Conservation (phyloP, 768 basidiomycete species). For the Pholiota conissans region DNA sequence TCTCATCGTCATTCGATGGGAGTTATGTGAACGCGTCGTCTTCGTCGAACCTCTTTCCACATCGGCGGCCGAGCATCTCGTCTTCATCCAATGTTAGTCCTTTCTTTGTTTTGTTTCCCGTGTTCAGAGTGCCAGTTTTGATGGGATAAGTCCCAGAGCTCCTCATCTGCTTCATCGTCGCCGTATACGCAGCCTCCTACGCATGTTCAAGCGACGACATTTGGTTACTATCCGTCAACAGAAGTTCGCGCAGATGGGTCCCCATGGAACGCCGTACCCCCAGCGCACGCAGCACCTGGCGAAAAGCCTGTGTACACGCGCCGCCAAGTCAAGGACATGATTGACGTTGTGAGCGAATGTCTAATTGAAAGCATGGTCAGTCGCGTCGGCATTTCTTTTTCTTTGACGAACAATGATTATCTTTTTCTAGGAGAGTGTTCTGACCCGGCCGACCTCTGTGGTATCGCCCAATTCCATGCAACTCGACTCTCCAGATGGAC, state of each 20-base stretch:
- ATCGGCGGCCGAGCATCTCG: constrained; percentile 22
- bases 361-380: constrained; percentile 29
- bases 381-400: neutral
- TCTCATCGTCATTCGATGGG: constrained; percentile 22
- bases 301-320: constrained; percentile 30
- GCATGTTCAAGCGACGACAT: constrained; percentile 17
- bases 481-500: constrained; percentile 17
- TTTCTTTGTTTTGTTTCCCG: constrained; percentile 13
- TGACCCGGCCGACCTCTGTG: constrained; percentile 15
- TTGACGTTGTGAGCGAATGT: constrained; percentile 28
- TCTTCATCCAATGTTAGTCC: constrained; percentile 21
- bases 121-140: constrained; percentile 4
- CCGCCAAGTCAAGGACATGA: constrained; percentile 31
- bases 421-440: constrained; percentile 20
- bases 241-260: constrained; percentile 11
- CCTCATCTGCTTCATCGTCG: constrained; percentile 27
- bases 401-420: neutral
- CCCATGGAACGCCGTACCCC: constrained; percentile 15
- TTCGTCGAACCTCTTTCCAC: constrained; percentile 17
- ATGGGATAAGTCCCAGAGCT: constrained; percentile 21
- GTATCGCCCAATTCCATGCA: constrained; percentile 10
- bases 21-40: constrained; percentile 16
- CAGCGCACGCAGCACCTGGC: constrained; percentile 9
- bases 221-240: constrained; percentile 9
- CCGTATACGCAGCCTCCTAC: constrained; percentile 23